Conservation (phyloP, 2,329 filamentous ascomycete species). For the Dothistroma septosporum region DNA sequence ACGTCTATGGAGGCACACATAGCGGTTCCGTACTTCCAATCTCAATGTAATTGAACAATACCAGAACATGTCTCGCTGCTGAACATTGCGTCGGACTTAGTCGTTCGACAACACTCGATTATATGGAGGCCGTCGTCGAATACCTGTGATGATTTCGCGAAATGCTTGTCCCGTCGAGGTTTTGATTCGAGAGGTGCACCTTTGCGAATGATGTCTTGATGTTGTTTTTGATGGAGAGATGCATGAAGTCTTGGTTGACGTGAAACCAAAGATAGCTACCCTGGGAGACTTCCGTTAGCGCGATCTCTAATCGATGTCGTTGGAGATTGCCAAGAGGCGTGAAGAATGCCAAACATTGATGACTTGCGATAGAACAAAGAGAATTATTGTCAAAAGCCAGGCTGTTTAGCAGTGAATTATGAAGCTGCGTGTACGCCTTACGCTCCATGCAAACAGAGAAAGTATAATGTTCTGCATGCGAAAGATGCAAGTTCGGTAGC, state of each 20-base stretch:
- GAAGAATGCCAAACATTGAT: background rate
- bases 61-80: no score
- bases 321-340: background rate
- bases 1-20: no score
- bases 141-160: no score
- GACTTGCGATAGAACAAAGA: background rate
- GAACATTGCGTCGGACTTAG: no score
- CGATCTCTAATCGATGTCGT: background rate
- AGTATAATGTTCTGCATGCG: background rate
- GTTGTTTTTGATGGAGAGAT: background rate
- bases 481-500: background rate
- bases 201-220: no score
- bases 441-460: background rate
- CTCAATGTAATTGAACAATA: no score
- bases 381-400: no score
- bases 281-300: background rate
- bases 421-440: background rate
- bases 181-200: no score
- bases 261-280: background rate
- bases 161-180: no score
- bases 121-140: no score
- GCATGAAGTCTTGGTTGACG: background rate
- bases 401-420: background rate
- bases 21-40: no score
- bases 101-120: no score